These are phyloP conservation scores for Tulasnella sp. DNA, from an alignment of 768 basidiomycete genomes.

Conservation along the genomic window DNA sequence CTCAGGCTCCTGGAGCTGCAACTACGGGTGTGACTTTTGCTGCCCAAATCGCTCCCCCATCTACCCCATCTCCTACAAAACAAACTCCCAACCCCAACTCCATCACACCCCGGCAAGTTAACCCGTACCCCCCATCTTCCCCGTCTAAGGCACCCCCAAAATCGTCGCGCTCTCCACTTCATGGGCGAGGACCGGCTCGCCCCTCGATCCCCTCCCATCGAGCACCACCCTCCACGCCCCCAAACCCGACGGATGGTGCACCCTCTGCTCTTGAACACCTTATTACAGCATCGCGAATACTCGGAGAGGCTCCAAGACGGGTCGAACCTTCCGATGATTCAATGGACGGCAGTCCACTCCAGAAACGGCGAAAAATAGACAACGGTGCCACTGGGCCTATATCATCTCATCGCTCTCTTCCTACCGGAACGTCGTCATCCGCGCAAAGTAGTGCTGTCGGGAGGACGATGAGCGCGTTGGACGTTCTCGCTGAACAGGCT, in stretches of 20 bases:
- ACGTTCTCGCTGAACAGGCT: constrained; percentile 30
- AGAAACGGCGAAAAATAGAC: constrained; percentile 26
- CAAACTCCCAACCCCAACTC: background rate
- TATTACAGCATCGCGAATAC: constrained; percentile 25
- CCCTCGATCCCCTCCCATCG: background rate
- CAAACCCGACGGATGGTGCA: background rate
- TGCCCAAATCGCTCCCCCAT: background rate
- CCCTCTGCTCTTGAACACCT: constrained; percentile 29
- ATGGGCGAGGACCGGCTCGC: background rate
- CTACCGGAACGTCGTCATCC: background rate
- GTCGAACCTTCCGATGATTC: background rate
- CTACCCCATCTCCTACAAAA: background rate
- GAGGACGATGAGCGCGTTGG: constrained; percentile 29
- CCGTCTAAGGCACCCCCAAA: background rate
- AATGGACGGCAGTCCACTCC: constrained; percentile 3
- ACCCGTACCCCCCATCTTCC: background rate
- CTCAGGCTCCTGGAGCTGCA: background rate
- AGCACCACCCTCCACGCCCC: background rate
- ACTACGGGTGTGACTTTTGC: background rate
- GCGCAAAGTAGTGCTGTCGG: constrained; percentile 15
- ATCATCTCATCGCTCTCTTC: background rate
- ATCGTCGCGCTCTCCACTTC: background rate
- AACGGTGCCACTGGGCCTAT: background rate
- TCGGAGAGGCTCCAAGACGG: background rate
- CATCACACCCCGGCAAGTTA: background rate